phyloP scores from a whole-genome alignment of 306 rosid genomes.

The Bauhinia variegata region DNA sequence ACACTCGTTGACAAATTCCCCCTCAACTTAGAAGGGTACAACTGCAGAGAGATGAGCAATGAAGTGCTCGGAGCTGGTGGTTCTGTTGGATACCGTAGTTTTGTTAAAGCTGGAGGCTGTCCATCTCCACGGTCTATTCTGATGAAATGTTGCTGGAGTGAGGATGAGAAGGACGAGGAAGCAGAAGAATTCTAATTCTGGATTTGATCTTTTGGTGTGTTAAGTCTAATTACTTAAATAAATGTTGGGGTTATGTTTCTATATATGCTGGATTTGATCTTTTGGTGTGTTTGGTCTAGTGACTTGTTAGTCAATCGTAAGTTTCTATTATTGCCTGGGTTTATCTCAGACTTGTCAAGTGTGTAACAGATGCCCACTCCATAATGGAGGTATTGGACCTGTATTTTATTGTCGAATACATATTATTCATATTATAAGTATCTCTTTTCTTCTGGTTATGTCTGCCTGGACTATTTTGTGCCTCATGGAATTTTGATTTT shows the following conservation, averaged over 20 bases:
- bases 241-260: slow-evolving; percentile 46
- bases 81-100: slow-evolving; percentile 52
- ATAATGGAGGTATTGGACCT: background rate
- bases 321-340: background rate
- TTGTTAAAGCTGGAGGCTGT: slow-evolving; percentile 43
- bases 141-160: slow-evolving; percentile 82
- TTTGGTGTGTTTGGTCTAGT: too few species aligned
- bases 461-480: too few species aligned
- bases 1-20: slow-evolving; percentile 41
- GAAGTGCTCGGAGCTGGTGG: slow-evolving; percentile 70
- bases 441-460: too few species aligned
- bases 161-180: slow-evolving; percentile 78
- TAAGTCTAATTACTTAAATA: slow-evolving; percentile 20
- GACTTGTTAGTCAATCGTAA: background rate
- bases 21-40: slow-evolving; percentile 60
- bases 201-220: slow-evolving; percentile 5
- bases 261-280: too few species aligned
- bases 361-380: background rate
- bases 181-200: slow-evolving; percentile 42
- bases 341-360: too few species aligned
- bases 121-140: slow-evolving; percentile 83
- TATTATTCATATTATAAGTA: too few species aligned
- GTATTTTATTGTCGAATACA: background rate
- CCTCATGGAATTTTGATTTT: too few species aligned
- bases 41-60: slow-evolving; percentile 45